phyloP scores from a whole-genome alignment of 1,284 basidiomycete genomes.

The Puccinia polysora region DNA sequence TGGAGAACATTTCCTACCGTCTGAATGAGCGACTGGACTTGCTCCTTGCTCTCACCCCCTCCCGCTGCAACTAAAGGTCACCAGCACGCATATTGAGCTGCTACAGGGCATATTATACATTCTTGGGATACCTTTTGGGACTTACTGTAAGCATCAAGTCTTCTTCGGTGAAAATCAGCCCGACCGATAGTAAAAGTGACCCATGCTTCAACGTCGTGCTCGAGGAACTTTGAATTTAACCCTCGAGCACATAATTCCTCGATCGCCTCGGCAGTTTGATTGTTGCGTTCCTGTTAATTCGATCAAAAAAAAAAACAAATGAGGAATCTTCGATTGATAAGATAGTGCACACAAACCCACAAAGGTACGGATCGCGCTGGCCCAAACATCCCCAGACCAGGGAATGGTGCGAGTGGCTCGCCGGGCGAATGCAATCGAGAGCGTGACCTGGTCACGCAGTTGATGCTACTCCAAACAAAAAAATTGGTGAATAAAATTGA shows the following conservation, averaged over 20 bases:
- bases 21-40: constrained; percentile 19
- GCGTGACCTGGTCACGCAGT: constrained; percentile 7
- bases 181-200: constrained; percentile 38
- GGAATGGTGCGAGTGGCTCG: constrained; percentile 34
- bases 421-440: background rate
- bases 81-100: background rate
- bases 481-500: background rate
- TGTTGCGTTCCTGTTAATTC: constrained; percentile 27
- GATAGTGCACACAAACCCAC: background rate
- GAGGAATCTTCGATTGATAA: background rate
- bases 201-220: constrained; percentile 31
- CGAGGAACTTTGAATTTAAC: constrained; percentile 32
- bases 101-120: background rate
- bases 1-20: constrained; percentile 25
- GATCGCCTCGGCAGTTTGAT: constrained; percentile 34
- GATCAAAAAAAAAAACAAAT: background rate
- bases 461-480: constrained; percentile 3
- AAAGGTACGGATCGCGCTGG: constrained; percentile 23
- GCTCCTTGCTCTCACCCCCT: constrained; percentile 27
- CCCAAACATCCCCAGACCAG: constrained; percentile 42
- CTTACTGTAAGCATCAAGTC: constrained; percentile 43
- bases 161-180: constrained; percentile 41
- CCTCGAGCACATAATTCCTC: constrained; percentile 29
- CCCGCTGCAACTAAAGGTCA: constrained; percentile 29
- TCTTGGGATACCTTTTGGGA: too few species aligned